Conservation (phyloP, 768 basidiomycete genomes). For the Phaffia australis region DNA sequence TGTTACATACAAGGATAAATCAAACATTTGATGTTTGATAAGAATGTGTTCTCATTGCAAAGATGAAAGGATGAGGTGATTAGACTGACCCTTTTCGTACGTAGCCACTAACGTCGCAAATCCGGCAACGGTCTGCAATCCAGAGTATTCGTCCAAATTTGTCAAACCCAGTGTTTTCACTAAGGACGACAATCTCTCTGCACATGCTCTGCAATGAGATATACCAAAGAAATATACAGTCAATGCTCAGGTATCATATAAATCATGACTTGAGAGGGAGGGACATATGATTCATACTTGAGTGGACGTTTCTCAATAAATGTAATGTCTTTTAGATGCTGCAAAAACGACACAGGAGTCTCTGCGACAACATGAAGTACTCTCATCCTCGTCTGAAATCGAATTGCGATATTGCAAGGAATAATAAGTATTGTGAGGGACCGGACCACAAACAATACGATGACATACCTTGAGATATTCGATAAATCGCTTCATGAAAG, state of each 20-base stretch:
- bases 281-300: slow-evolving; percentile 46
- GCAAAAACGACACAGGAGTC: slow-evolving; percentile 89
- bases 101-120: slow-evolving; percentile 96
- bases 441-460: neutral
- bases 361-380: slow-evolving; percentile 99
- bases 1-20: slow-evolving; percentile 32
- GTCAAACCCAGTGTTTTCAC: slow-evolving; percentile 82
- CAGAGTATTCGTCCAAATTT: slow-evolving; percentile 78
- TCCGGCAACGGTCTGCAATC: slow-evolving; percentile 86
- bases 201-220: slow-evolving; percentile 64
- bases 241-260: neutral
- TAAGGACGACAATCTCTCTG: slow-evolving; percentile 85
- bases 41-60: neutral
- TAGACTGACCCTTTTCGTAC: slow-evolving; percentile 74
- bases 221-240: slow-evolving; percentile 7
- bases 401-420: neutral
- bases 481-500: slow-evolving; percentile 93
- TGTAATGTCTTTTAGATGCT: slow-evolving; percentile 96
- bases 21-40: too few relatives aligned
- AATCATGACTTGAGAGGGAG: neutral
- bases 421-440: neutral
- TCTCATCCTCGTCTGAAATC: slow-evolving; percentile 80
- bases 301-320: slow-evolving; percentile 91
- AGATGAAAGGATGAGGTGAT: neutral
- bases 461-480: slow-evolving; percentile 86